Evolutionary conservation across 441 rosid genomes (phyloP).

Genomic region (Euphorbia corollata): DNA sequence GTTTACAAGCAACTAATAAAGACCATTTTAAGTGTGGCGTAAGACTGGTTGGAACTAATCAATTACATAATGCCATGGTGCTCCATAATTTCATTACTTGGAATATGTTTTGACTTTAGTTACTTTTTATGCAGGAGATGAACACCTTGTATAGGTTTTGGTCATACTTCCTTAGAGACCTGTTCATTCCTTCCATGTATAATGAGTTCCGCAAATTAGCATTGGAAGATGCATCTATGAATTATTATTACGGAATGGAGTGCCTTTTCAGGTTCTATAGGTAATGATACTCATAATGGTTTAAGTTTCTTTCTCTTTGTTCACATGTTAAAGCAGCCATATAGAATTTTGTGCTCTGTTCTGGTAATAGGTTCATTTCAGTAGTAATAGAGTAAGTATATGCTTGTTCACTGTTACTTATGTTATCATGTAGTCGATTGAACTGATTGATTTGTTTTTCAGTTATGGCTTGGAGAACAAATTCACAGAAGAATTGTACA

Average conservation of each 20-base stretch:
- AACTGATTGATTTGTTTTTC: slow-evolving; percentile 17
- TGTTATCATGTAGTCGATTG: neutral
- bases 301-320: slow-evolving; percentile 11
- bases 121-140: slow-evolving; percentile 72
- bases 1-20: neutral
- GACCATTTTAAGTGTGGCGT: neutral
- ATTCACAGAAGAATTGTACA: slow-evolving; percentile 62
- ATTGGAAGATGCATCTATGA: slow-evolving; percentile 74
- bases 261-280: slow-evolving; percentile 97
- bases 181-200: slow-evolving; percentile 70
- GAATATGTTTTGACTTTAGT: neutral
- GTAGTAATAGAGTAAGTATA: neutral
- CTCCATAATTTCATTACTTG: neutral
- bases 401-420: neutral
- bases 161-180: slow-evolving; percentile 85
- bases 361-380: neutral
- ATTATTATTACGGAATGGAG: slow-evolving; percentile 78
- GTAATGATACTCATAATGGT: slow-evolving; percentile 31
- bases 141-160: slow-evolving; percentile 89
- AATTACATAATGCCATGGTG: slow-evolving; percentile 1
- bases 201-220: slow-evolving; percentile 77
- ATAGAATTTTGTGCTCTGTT: neutral
- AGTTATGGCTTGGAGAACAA: slow-evolving; percentile 93
- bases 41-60: neutral
- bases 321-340: slow-evolving; percentile 9